Conservation (phyloP, 306 rosid genomes). For the Trifolium dubium region DNA sequence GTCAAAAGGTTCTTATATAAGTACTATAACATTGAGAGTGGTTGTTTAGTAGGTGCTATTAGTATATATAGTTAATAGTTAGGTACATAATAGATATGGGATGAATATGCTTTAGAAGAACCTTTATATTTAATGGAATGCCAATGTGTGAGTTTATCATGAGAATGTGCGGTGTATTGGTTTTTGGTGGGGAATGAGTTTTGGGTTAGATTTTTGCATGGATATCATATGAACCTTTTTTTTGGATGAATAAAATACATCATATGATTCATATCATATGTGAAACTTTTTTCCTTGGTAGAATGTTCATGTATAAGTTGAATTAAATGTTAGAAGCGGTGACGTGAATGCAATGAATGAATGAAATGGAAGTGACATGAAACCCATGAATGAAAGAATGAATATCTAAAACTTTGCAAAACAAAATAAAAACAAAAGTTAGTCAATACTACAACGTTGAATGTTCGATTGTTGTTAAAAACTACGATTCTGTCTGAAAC, state of each 20-base stretch:
- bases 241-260: background rate
- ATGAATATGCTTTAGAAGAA: constrained; percentile 23
- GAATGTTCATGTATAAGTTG: constrained; percentile 21
- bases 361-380: constrained; percentile 30
- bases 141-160: constrained; percentile 34
- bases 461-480: background rate
- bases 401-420: no score
- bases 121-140: constrained; percentile 13
- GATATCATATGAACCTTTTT: background rate
- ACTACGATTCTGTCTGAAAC: accelerated
- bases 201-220: constrained; percentile 42
- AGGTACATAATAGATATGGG: constrained; percentile 42
- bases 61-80: constrained; percentile 33
- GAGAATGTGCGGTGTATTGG: constrained; percentile 57
- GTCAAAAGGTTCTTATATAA: constrained; percentile 27
- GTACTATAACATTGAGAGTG: constrained; percentile 3
- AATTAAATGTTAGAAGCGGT: constrained; percentile 32
- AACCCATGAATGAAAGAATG: constrained; percentile 15
- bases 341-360: constrained; percentile 76
- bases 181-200: constrained; percentile 20
- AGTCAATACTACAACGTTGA: no score
- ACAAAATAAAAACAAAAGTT: no score
- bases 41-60: constrained; percentile 59
- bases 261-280: constrained; percentile 48
- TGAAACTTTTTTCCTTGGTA: background rate